Conservation (phyloP, 495 filamentous ascomycete species). For the Aspergillus bertholletiae region DNA sequence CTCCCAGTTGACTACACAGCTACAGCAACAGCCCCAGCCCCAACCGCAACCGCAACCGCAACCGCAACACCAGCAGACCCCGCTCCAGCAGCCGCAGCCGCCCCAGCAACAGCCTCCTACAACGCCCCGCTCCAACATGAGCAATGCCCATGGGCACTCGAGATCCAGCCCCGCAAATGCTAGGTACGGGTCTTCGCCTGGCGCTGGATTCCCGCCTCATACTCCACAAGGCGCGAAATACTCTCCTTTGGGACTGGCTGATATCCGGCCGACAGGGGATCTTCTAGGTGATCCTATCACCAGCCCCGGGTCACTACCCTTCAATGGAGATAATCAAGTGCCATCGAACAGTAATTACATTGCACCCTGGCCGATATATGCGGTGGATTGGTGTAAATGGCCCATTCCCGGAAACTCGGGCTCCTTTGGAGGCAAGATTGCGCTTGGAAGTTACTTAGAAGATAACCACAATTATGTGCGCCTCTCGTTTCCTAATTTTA, state of each 20-base stretch:
- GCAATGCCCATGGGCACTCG: constrained; percentile 69
- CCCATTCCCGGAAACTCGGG: constrained; percentile 62
- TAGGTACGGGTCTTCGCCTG: constrained; percentile 67
- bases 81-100: constrained; percentile 28
- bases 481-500: neutral
- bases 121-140: constrained; percentile 61
- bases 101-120: constrained; percentile 51
- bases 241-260: constrained; percentile 84
- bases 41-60: constrained; percentile 4
- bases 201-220: constrained; percentile 62
- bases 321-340: constrained; percentile 46
- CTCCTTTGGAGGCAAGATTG: constrained; percentile 82
- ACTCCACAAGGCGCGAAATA: constrained; percentile 71
- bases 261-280: constrained; percentile 79
- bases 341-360: constrained; percentile 83
- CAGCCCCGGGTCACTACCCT: constrained; percentile 34
- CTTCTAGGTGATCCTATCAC: constrained; percentile 62
- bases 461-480: constrained; percentile 96
- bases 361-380: constrained; percentile 92
- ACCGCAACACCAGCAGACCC: constrained; percentile 33
- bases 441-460: constrained; percentile 92
- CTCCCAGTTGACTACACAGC: constrained; percentile 53
- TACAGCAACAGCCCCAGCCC: constrained; percentile 40
- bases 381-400: constrained; percentile 99
- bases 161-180: constrained; percentile 74